These are phyloP conservation scores for Hypomontagnella submonticulosa DNA, from an alignment of 495 filamentous ascomycete genomes.

Conservation along the genomic window DNA sequence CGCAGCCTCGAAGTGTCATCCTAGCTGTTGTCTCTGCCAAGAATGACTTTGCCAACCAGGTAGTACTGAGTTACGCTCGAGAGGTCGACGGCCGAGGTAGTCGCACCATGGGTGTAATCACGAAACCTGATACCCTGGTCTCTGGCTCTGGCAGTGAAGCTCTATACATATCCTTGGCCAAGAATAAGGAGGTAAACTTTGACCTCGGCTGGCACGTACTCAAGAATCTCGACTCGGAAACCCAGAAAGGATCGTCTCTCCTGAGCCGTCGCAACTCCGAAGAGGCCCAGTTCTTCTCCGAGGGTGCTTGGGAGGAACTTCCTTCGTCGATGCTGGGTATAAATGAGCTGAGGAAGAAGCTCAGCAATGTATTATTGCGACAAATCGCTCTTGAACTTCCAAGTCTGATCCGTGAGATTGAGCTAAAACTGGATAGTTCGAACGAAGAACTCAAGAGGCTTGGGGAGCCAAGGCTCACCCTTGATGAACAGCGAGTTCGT, in stretches of 20 bases:
- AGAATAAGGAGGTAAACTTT: slow-evolving; percentile 66
- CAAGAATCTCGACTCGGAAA: slow-evolving; percentile 64
- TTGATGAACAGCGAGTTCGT: slow-evolving; percentile 44
- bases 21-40: slow-evolving; percentile 68
- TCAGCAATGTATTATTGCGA: slow-evolving; percentile 45
- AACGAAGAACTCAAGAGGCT: slow-evolving; percentile 38
- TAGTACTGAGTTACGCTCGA: slow-evolving; percentile 56
- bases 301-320: slow-evolving; percentile 58
- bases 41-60: slow-evolving; percentile 62
- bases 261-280: slow-evolving; percentile 49
- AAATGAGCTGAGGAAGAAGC: slow-evolving; percentile 44
- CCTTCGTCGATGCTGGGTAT: slow-evolving; percentile 42
- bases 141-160: slow-evolving; percentile 39
- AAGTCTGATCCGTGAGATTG: slow-evolving; percentile 46
- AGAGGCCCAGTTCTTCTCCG: slow-evolving; percentile 54
- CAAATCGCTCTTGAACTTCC: slow-evolving; percentile 50
- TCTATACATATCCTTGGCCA: slow-evolving; percentile 40
- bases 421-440: slow-evolving; percentile 35
- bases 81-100: slow-evolving; percentile 55
- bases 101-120: slow-evolving; percentile 62
- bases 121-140: slow-evolving; percentile 44
- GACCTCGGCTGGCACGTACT: slow-evolving; percentile 73
- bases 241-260: slow-evolving; percentile 47
- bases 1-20: slow-evolving; percentile 65
- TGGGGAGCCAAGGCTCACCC: slow-evolving; percentile 41